Evolutionary conservation across 768 basidiomycete species (phyloP), one percentile per base, ranked within the genome.

Genomic region (Kwoniella bestiolae): DNA sequence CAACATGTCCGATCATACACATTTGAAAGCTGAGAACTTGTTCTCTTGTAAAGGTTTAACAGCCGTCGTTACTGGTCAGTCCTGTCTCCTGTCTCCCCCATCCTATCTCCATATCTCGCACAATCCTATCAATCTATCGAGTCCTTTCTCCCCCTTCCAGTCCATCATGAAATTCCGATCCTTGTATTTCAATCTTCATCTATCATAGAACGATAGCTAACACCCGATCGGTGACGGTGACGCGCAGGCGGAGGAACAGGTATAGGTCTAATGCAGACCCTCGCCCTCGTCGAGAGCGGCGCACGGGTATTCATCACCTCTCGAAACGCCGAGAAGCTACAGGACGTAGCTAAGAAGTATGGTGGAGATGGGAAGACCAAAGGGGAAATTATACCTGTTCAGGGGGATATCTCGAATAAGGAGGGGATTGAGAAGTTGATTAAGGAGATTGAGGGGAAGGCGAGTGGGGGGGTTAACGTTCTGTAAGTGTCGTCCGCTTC

Each of bases 181-280:
- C n/a, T n/a, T n/a, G n/a, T n/a, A n/a, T n/a, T n/a, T n/a, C n/a
- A n/a, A n/a, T n/a, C n/a, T n/a, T n/a, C n/a, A n/a, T n/a, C n/a
- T n/a, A n/a, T n/a, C n/a, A n/a, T n/a, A n/a, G n/a, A n/a, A n/a
- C n/a, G n/a, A n/a, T n/a, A n/a, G n/a, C n/a, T n/a, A n/a, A n/a
- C n/a, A n/a, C n/a, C n/a, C n/a, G n/a, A n/a, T n/a, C n/a, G n/a
- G n/a, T n/a, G n/a, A n/a, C n/a, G n/a, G n/a, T n/a, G n/a, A n/a
- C n/a, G 12, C 38, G 3, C 58, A 66, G 64, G 67, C 21, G 67
- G 65, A 26, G 68, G 56, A 32, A 62, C 67, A 45, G 75, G 75
- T 56, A 74, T 76, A 53, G 75, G 75, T 21, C 60, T 76, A 14
- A 76, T 76, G 75, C 66, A 68, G 26, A 72, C 75, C 18, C 63